Percentiles rank a stretch among this genome's conserved stretches.
phyloP scores from a whole-genome alignment of 148 eudicot species.

The Mesembryanthemum crystallinum region DNA sequence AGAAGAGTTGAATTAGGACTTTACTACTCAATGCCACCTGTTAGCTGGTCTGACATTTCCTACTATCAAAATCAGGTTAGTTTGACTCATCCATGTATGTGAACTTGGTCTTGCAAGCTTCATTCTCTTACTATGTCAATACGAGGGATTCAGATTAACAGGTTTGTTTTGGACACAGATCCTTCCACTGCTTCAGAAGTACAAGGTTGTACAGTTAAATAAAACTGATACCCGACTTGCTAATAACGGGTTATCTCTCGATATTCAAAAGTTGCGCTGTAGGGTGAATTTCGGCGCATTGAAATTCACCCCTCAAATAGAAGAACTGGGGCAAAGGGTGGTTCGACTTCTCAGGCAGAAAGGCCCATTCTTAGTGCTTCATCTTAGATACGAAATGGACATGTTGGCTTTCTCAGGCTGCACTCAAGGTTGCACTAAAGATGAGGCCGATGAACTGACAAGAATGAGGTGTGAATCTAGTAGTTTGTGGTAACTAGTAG shows the following conservation, averaged over 20 bases:
- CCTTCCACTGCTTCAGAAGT: conserved; percentile 56
- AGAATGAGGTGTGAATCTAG: conserved; percentile 50
- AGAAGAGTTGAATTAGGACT: conserved; percentile 51
- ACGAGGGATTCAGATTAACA: conserved; percentile 10
- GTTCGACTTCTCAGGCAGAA: conserved; percentile 50
- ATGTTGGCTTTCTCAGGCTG: conserved; percentile 86
- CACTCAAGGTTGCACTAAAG: conserved; percentile 56
- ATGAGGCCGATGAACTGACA: conserved; percentile 63
- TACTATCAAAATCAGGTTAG: conserved; percentile 65
- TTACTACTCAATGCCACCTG: conserved; percentile 54
- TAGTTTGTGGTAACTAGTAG: not conserved
- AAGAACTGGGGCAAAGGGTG: conserved; percentile 58
- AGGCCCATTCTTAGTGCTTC: conserved; percentile 67
- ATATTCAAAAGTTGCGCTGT: conserved; percentile 64
- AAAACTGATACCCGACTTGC: conserved; percentile 76
- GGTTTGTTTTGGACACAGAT: conserved; percentile 38
- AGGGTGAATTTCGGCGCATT: conserved; percentile 59
- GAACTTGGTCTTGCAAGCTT: not conserved
- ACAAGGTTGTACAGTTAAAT: conserved; percentile 68
- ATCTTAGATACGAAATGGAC: conserved; percentile 78
- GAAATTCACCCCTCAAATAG: conserved; percentile 65
- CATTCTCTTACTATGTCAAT: not conserved
- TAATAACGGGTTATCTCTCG: conserved; percentile 59
- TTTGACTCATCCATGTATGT: not conserved
- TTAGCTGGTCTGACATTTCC: conserved; percentile 80